Percentiles rank a stretch among this genome's conserved stretches.
Evolutionary conservation across 371 early-diverging fungal species (phyloP).

Genomic region (Haplosporangium sp.): DNA sequence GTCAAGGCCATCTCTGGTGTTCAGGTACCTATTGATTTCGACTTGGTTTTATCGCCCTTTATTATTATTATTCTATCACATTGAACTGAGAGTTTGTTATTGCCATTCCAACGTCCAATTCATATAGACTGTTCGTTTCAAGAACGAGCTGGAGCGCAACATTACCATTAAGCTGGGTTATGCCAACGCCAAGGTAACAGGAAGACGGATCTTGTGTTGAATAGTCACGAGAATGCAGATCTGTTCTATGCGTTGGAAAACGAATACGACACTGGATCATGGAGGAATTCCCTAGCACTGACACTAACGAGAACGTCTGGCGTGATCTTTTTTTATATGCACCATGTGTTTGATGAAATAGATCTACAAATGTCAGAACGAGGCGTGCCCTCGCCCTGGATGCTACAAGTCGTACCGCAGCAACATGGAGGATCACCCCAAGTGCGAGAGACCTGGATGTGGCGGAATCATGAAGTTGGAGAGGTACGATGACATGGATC

Average conservation of each 20-base stretch:
- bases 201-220: background rate
- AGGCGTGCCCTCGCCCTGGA: constrained; percentile 95
- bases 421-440: constrained; percentile 87
- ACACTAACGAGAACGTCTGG: no score
- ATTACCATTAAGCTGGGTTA: constrained; percentile 99
- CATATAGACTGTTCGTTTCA: constrained; percentile 96
- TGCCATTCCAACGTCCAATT: background rate
- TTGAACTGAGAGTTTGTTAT: background rate
- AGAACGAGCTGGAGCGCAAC: constrained; percentile 99
- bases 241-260: no score
- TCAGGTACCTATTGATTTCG: constrained; percentile 66
- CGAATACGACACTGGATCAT: background rate
- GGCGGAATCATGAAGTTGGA: constrained; percentile 88
- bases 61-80: background rate
- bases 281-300: no score
- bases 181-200: constrained; percentile 97
- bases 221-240: no score
- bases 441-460: constrained; percentile 94
- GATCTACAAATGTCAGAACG: constrained; percentile 97
- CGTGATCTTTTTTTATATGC: no score
- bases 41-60: background rate
- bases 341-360: constrained; percentile 23
- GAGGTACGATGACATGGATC: constrained; percentile 55
- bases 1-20: constrained; percentile 99
- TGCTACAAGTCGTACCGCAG: constrained; percentile 94